Conservation (phyloP, 129 eudicot genomes). For the Ambrosia trifida region DNA sequence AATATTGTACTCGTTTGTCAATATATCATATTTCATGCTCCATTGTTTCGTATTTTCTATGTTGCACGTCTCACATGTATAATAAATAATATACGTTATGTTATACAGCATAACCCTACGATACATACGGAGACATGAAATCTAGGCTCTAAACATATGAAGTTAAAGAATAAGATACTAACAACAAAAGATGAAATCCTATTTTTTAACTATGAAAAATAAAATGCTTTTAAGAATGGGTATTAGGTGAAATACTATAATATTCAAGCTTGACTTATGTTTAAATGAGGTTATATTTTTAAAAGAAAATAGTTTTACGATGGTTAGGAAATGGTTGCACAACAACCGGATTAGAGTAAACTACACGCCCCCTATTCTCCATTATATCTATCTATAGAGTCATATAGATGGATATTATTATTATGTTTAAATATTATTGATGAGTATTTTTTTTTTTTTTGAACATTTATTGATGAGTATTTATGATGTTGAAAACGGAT, state of each 20-base stretch:
- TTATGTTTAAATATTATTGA: not conserved
- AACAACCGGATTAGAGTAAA: constrained; percentile 1
- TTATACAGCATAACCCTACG: no score
- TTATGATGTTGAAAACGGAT: no score
- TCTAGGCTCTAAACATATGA: not conserved
- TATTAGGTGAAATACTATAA: not conserved
- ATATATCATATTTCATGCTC: no score
- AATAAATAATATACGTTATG: no score
- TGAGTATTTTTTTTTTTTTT: no score
- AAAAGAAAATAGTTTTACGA: not conserved
- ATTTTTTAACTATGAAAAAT: no score
- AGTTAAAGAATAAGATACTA: not conserved
- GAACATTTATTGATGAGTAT: no score
- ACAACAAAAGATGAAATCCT: not conserved
- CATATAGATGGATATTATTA: not conserved
- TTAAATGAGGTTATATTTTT: not conserved
- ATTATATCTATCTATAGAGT: not conserved
- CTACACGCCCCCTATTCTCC: not conserved
- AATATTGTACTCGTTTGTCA: not conserved
- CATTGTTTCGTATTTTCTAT: no score
- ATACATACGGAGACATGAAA: no score
- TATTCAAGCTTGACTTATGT: not conserved
- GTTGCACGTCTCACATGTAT: no score
- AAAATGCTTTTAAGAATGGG: not conserved
- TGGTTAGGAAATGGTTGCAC: constrained; percentile 21